phyloP scores from a whole-genome alignment of 2,329 filamentous ascomycete genomes.

The Microascus cirrosus region DNA sequence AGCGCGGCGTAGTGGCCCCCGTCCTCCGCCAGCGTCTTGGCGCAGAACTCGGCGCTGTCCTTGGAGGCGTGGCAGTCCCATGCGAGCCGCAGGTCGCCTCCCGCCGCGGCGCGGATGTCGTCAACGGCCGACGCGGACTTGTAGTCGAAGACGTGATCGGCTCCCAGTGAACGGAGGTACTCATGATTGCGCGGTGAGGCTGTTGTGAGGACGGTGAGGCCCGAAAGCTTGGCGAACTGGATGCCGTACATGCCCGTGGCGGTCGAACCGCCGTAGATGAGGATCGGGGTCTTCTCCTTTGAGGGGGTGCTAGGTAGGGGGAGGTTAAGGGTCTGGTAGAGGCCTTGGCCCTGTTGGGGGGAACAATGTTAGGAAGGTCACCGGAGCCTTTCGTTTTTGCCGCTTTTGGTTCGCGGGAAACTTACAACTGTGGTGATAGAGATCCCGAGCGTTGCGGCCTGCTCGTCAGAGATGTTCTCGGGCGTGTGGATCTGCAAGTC shows the following conservation, averaged over 20 bases:
- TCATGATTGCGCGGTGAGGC: slow-evolving; percentile 25
- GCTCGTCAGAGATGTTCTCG: slow-evolving; percentile 28
- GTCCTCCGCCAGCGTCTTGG: slow-evolving; percentile 14
- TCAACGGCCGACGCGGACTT: slow-evolving; percentile 10
- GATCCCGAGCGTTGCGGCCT: slow-evolving; percentile 33
- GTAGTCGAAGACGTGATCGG: slow-evolving; percentile 35
- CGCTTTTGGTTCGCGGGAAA: not conserved
- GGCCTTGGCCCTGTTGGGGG: slow-evolving; percentile 31
- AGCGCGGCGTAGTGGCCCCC: slow-evolving; percentile 28
- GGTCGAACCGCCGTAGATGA: slow-evolving; percentile 34
- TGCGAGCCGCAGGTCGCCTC: slow-evolving; percentile 12
- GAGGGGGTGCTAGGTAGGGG: slow-evolving; percentile 31
- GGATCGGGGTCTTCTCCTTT: slow-evolving; percentile 19
- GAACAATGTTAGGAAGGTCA: not conserved
- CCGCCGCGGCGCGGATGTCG: slow-evolving; percentile 14
- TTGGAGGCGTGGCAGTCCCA: slow-evolving; percentile 13
- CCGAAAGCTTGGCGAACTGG: slow-evolving; percentile 24
- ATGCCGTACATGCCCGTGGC: slow-evolving; percentile 40
- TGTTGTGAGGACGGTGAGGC: slow-evolving; percentile 23
- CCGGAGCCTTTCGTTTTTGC: not conserved
- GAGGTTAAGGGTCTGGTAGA: slow-evolving; percentile 34
- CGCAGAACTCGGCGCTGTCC: slow-evolving; percentile 16
- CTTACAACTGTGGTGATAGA: slow-evolving; percentile 27
- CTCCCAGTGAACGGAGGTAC: slow-evolving; percentile 28
- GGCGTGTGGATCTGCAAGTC: slow-evolving; percentile 31